Conservation (phyloP, 768 basidiomycete species). For the Exsudoporus frostii region DNA sequence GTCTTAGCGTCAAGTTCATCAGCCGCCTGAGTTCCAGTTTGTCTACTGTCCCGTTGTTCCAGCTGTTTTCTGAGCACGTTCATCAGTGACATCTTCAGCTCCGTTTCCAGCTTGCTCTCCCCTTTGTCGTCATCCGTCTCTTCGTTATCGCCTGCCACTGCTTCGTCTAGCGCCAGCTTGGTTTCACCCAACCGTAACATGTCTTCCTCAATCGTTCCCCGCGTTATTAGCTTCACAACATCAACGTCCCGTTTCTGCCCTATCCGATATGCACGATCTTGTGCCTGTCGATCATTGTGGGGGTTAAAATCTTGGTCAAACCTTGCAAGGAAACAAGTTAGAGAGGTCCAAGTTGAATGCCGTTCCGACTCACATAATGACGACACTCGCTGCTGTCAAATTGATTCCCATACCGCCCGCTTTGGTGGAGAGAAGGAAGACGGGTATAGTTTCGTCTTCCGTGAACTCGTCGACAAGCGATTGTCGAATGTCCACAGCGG, state of each 20-base stretch:
- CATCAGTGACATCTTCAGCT: slow-evolving; percentile 86
- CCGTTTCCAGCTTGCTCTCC: slow-evolving; percentile 64
- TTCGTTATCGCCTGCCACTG: slow-evolving; percentile 74
- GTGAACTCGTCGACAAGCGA: slow-evolving; percentile 95
- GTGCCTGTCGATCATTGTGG: slow-evolving; percentile 96
- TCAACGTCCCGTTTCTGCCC: slow-evolving; percentile 94
- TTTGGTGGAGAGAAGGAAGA: slow-evolving; percentile 90
- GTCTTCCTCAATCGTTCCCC: slow-evolving; percentile 93
- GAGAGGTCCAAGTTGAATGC: background rate
- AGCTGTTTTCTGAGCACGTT: slow-evolving; percentile 81
- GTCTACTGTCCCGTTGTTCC: slow-evolving; percentile 47
- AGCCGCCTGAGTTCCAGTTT: slow-evolving; percentile 4
- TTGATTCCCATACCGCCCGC: slow-evolving; percentile 98
- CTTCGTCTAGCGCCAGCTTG: slow-evolving; percentile 89
- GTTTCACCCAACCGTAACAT: slow-evolving; percentile 88
- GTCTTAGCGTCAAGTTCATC: slow-evolving; percentile 9
- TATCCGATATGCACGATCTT: slow-evolving; percentile 96
- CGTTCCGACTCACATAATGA: slow-evolving; percentile 68
- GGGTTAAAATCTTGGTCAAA: slow-evolving; percentile 99
- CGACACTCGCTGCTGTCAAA: slow-evolving; percentile 90
- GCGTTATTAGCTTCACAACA: slow-evolving; percentile 90
- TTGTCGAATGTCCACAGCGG: slow-evolving; percentile 91
- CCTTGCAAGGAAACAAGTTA: slow-evolving; percentile 38
- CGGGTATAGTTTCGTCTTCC: slow-evolving; percentile 72
- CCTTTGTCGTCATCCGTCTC: slow-evolving; percentile 59